Conservation (phyloP, 2,329 filamentous ascomycete species). For the Trichoderma endophyticum region DNA sequence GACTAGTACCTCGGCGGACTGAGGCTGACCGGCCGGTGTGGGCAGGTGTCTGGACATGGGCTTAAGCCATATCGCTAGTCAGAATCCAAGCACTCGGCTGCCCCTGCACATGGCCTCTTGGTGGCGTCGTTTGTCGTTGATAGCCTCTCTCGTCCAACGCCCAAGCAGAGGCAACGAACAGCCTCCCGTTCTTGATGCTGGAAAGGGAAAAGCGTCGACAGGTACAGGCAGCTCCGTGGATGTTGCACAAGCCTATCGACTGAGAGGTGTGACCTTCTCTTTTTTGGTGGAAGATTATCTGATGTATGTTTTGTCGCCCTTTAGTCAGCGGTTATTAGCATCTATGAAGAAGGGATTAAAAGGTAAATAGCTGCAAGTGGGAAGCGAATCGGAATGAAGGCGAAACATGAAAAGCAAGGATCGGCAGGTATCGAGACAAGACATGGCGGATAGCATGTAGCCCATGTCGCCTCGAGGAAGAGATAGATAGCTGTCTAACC, state of each 20-base stretch:
- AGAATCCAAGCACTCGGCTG: not conserved
- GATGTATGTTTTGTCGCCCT: not conserved
- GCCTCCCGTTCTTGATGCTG: constrained; percentile 11
- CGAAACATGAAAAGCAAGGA: not conserved
- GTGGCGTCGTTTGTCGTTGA: constrained; percentile 4
- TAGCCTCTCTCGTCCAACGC: not conserved
- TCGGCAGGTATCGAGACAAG: not conserved
- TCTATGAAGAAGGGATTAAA: not conserved
- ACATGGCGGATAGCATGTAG: not conserved
- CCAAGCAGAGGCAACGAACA: not conserved
- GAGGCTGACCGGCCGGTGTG: constrained; percentile 16
- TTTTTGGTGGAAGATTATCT: not conserved
- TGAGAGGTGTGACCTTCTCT: not conserved
- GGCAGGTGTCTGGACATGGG: constrained; percentile 6
- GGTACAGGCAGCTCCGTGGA: constrained; percentile 8
- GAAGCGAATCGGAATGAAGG: constrained; percentile 9
- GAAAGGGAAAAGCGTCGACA: constrained; percentile 2
- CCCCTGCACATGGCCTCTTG: constrained; percentile 12
- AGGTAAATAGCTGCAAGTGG: not conserved
- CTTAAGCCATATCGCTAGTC: not conserved
- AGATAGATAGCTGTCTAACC: not conserved
- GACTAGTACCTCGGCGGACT: constrained; percentile 10
- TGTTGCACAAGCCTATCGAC: not conserved
- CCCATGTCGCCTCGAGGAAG: not conserved
- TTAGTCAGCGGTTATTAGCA: not conserved